These are phyloP conservation scores for Komagataella ulmi DNA, from an alignment of 805 yeast species.

Conservation along the genomic window DNA sequence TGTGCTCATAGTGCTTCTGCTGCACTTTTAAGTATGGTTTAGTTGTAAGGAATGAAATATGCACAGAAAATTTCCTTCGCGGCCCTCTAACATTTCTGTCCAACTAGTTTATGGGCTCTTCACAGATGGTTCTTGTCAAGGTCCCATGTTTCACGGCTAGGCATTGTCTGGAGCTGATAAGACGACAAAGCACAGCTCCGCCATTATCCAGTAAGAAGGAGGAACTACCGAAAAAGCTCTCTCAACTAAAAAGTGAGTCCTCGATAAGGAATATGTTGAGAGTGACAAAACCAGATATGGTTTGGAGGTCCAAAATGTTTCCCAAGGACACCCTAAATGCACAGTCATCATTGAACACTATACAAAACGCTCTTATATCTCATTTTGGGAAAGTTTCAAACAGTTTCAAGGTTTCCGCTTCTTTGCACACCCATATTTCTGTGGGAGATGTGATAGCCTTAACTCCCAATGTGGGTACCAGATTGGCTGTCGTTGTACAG, in stretches of 20 bases:
- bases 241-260: constrained; percentile 1
- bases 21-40: neutral
- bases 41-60: neutral
- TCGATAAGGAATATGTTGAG: constrained; percentile 10
- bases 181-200: neutral
- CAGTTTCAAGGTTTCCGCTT: constrained; percentile 7
- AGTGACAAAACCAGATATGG: constrained; percentile 15
- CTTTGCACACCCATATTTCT: constrained; percentile 16
- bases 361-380: constrained; percentile 5
- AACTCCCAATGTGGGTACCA: constrained; percentile 23
- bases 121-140: neutral
- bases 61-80: neutral
- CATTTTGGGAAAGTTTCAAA: constrained; percentile 8
- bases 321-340: neutral
- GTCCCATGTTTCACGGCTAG: neutral
- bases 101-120: neutral
- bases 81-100: neutral
- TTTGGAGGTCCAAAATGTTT: constrained; percentile 11
- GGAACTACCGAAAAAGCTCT: constrained; percentile 9
- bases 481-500: constrained; percentile 39
- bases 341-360: neutral
- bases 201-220: neutral
- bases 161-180: neutral
- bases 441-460: constrained; percentile 58
- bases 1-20: neutral